Conservation (phyloP, 495 filamentous ascomycete genomes). For the Saxophila tyrrhenica region DNA sequence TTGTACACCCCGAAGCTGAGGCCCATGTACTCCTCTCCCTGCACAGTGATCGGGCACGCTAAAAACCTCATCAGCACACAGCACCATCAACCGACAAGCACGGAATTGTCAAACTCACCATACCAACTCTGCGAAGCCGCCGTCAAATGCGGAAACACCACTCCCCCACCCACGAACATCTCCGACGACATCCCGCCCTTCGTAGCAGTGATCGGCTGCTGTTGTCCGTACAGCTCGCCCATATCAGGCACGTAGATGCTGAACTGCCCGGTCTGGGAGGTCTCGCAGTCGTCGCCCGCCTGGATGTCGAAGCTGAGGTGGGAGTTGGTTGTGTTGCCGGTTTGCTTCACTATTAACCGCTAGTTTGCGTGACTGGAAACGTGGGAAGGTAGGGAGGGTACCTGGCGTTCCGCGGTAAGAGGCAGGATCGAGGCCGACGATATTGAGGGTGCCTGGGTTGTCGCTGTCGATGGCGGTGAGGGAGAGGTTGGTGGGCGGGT, state of each 20-base stretch:
- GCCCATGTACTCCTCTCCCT: neutral
- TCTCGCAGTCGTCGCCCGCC: neutral
- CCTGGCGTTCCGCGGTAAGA: neutral
- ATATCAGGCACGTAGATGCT: neutral
- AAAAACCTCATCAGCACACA: neutral
- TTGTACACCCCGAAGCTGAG: neutral
- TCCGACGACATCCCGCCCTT: neutral
- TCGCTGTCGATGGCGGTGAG: neutral
- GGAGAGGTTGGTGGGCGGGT: neutral
- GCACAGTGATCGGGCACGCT: neutral
- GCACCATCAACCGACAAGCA: neutral
- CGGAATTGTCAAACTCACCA: neutral
- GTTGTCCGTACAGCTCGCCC: neutral
- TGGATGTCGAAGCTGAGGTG: neutral
- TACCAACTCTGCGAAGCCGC: neutral
- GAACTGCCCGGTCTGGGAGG: neutral
- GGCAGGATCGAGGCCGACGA: neutral
- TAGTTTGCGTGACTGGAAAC: neutral
- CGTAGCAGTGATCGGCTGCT: neutral
- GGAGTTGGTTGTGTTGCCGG: neutral
- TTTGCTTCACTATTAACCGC: neutral
- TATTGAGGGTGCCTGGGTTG: neutral
- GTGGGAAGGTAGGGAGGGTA: neutral
- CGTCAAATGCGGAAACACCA: neutral
- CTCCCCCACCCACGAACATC: neutral